Evolutionary conservation across 2,329 filamentous ascomycete genomes (phyloP).

Genomic region (Beauveria sp.): DNA sequence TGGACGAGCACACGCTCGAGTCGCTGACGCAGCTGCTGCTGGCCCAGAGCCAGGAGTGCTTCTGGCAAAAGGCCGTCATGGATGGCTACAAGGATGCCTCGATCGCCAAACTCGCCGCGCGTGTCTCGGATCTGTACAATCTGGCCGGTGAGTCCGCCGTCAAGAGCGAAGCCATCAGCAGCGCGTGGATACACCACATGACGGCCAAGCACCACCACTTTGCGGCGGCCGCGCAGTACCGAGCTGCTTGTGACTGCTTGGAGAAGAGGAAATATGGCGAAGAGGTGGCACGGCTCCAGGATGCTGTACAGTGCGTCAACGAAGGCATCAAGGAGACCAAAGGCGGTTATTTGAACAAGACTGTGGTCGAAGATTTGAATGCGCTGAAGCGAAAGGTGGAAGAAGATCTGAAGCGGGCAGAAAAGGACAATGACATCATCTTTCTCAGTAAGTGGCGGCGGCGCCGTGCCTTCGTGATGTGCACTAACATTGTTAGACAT

Average conservation of each 20-base stretch:
- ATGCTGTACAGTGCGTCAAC: conserved; percentile 74
- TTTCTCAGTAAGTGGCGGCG: conserved; percentile 59
- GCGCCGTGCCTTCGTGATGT: too few relatives aligned
- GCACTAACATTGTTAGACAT: conserved; percentile 45
- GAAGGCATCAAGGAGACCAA: conserved; percentile 79
- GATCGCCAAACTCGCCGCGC: conserved; percentile 81
- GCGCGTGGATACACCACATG: conserved; percentile 96
- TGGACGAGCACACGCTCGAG: conserved; percentile 83
- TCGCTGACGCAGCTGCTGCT: conserved; percentile 77
- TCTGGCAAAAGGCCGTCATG: conserved; percentile 95
- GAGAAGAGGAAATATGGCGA: conserved; percentile 95
- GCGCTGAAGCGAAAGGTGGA: conserved; percentile 73
- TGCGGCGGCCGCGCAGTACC: conserved; percentile 87
- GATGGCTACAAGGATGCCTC: conserved; percentile 87
- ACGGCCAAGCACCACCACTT: conserved; percentile 97
- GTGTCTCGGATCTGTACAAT: conserved; percentile 86
- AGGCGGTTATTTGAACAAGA: conserved; percentile 66
- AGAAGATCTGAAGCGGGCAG: conserved; percentile 83
- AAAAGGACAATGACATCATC: conserved; percentile 94
- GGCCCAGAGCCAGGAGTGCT: conserved; percentile 93
- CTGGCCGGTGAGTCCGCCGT: conserved; percentile 77
- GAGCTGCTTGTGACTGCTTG: conserved; percentile 81
- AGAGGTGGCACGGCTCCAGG: conserved; percentile 78
- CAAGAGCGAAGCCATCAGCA: conserved; percentile 82
- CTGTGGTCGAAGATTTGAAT: conserved; percentile 73